A percentile compares a stretch with the other conserved stretches of the same genome.
Conservation (phyloP, 2,329 filamentous ascomycete genomes). For the Aspergillus flavus region DNA sequence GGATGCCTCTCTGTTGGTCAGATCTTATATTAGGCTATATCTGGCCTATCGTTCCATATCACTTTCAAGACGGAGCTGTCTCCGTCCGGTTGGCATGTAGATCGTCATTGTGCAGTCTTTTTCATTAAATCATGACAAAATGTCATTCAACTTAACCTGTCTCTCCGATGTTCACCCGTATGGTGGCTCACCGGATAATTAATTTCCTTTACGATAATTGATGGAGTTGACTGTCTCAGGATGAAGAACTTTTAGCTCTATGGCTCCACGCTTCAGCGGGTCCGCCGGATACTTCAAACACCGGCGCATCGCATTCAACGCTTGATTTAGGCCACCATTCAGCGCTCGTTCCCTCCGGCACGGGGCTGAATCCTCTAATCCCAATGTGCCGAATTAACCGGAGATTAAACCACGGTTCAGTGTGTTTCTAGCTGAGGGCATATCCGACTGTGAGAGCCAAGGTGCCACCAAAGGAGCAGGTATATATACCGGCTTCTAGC, state of each 20-base stretch:
- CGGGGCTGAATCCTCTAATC: neutral
- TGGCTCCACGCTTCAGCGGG: neutral
- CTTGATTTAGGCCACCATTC: constrained; percentile 13
- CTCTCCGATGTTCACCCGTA: constrained; percentile 1
- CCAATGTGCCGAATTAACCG: neutral
- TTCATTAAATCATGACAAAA: constrained; percentile 3
- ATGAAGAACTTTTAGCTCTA: neutral
- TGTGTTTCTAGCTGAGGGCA: constrained; percentile 8
- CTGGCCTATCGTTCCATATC: no score
- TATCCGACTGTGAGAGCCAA: neutral
- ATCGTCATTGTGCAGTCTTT: neutral
- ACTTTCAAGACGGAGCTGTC: neutral
- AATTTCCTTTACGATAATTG: neutral
- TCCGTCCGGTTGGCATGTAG: neutral
- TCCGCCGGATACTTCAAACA: neutral
- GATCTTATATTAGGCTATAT: constrained; percentile 1
- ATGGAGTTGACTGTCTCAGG: constrained; percentile 11
- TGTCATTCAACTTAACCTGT: neutral
- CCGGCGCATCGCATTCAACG: neutral
- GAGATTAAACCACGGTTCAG: neutral
- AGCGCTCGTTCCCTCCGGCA: neutral
- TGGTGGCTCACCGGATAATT: constrained; percentile 6
- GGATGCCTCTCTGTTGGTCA: neutral
- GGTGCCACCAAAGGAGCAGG: neutral
- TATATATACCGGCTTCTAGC: constrained; percentile 3